Percentiles rank a stretch among this genome's conserved stretches.
These are phyloP conservation scores for Peronospora destructor DNA, from an alignment of 352 stramenopile species.

Conservation along the genomic window DNA sequence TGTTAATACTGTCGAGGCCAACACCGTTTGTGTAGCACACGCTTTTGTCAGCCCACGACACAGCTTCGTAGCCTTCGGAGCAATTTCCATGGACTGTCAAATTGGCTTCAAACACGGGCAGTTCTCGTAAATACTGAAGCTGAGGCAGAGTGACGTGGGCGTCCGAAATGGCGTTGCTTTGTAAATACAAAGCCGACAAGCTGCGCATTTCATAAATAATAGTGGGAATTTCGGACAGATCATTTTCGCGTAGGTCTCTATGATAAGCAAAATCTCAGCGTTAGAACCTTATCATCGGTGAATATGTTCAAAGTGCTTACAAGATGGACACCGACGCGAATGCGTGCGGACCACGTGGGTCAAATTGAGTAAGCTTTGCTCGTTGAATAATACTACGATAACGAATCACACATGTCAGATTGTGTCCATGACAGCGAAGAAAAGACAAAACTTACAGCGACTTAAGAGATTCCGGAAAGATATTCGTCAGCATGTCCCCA, in stretches of 20 bases:
- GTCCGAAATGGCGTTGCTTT: slow-evolving; percentile 45
- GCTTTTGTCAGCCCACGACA: slow-evolving; percentile 43
- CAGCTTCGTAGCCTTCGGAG: slow-evolving; percentile 36
- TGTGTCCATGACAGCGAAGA: neutral
- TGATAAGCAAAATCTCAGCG: too few relatives aligned
- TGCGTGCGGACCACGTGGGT: slow-evolving; percentile 36
- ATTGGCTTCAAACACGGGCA: slow-evolving; percentile 43
- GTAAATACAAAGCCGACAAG: slow-evolving; percentile 45
- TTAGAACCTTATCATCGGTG: slow-evolving; percentile 4
- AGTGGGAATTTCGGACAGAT: slow-evolving; percentile 49
- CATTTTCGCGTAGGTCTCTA: slow-evolving; percentile 64
- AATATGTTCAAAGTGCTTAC: slow-evolving; percentile 24
- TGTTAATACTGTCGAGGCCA: slow-evolving; percentile 35
- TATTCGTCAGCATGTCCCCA: slow-evolving; percentile 55
- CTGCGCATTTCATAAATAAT: slow-evolving; percentile 63
- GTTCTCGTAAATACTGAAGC: slow-evolving; percentile 45
- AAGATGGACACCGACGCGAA: slow-evolving; percentile 45
- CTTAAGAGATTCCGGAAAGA: slow-evolving; percentile 51
- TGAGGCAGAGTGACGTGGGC: slow-evolving; percentile 47
- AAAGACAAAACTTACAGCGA: slow-evolving; percentile 39
- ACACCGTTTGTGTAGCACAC: slow-evolving; percentile 44
- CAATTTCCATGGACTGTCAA: slow-evolving; percentile 37
- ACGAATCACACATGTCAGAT: slow-evolving; percentile 2
- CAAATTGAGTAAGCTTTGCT: slow-evolving; percentile 51
- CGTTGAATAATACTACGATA: slow-evolving; percentile 52